Conservation (phyloP, 306 rosid genomes). For the Betula pendula region DNA sequence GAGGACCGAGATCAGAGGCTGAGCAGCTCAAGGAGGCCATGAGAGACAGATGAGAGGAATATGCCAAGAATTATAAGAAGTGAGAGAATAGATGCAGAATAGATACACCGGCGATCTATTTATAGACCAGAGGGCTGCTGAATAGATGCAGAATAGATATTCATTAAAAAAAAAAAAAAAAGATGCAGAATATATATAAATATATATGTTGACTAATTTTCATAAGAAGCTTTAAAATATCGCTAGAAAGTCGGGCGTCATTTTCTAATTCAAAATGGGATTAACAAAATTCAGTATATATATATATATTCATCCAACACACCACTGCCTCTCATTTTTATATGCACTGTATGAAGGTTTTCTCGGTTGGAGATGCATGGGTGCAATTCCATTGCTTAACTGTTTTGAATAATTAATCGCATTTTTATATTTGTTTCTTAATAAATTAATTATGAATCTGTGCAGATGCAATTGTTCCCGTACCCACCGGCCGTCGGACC, state of each 20-base stretch:
- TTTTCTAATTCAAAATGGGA: background rate
- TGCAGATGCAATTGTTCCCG: too few relatives aligned
- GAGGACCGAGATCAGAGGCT: conserved; percentile 43
- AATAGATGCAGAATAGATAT: too few relatives aligned
- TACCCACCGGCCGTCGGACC: too few relatives aligned
- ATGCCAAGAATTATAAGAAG: background rate
- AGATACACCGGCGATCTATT: background rate
- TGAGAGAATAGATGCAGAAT: background rate
- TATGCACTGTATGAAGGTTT: too few relatives aligned
- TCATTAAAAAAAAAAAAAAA: background rate
- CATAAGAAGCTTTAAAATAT: background rate
- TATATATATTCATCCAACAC: too few relatives aligned
- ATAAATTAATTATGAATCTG: too few relatives aligned
- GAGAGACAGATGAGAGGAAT: conserved; percentile 8
- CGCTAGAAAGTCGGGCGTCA: background rate
- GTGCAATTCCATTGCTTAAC: too few relatives aligned
- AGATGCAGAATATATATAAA: too few relatives aligned
- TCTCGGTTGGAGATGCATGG: too few relatives aligned
- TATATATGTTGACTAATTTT: background rate
- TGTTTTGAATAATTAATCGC: too few relatives aligned
- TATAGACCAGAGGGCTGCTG: background rate
- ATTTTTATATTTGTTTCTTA: too few relatives aligned
- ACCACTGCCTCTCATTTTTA: too few relatives aligned
- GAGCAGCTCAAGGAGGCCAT: conserved; percentile 63
- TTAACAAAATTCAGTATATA: background rate